These are phyloP conservation scores for Iris pallida DNA, from an alignment of 116 monocot genomes.

Conservation along the genomic window DNA sequence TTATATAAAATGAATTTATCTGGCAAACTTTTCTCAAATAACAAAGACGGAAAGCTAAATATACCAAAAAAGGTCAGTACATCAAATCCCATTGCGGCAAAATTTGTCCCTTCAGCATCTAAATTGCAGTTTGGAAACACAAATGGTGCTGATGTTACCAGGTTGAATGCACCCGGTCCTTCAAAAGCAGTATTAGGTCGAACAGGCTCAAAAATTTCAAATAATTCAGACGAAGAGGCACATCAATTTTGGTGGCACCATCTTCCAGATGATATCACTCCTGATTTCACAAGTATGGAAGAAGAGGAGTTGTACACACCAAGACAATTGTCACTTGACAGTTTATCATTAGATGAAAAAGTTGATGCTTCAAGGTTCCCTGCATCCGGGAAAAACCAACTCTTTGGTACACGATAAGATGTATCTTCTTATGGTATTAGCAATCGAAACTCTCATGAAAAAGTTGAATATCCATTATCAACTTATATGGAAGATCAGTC, in stretches of 20 bases:
- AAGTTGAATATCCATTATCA: slow-evolving; percentile 11
- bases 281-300: slow-evolving; percentile 54
- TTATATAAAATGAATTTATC: slow-evolving; percentile 17
- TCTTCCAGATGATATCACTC: slow-evolving; percentile 70
- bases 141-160: slow-evolving; percentile 18
- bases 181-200: slow-evolving; percentile 40
- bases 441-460: slow-evolving; percentile 1
- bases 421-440: neutral
- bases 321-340: slow-evolving; percentile 27
- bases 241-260: slow-evolving; percentile 46
- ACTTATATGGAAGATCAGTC: slow-evolving; percentile 14
- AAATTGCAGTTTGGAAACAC: slow-evolving; percentile 19
- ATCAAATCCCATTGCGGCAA: slow-evolving; percentile 79
- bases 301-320: slow-evolving; percentile 31
- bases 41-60: slow-evolving; percentile 19
- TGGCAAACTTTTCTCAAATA: slow-evolving; percentile 4
- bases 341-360: slow-evolving; percentile 39
- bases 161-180: slow-evolving; percentile 13
- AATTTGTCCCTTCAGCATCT: slow-evolving; percentile 71
- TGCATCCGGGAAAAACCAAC: slow-evolving; percentile 11
- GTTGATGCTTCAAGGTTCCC: slow-evolving; percentile 20
- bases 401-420: neutral
- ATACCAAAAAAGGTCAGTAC: slow-evolving; percentile 25
- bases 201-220: slow-evolving; percentile 45
- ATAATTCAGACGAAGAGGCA: slow-evolving; percentile 76